Conservation (phyloP, 78 protist species). For the Dictyostelium capitatum region DNA sequence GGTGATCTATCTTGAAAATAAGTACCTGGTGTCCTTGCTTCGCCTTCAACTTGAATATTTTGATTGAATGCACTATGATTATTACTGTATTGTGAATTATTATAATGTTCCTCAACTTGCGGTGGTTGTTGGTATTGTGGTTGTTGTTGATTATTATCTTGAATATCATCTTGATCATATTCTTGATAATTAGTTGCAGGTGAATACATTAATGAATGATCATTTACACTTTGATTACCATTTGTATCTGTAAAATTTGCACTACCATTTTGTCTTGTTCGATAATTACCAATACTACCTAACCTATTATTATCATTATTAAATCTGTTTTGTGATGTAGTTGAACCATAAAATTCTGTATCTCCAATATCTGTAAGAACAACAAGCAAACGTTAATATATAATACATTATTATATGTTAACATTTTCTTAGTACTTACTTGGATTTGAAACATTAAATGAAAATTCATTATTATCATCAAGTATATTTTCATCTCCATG, state of each 20-base stretch:
- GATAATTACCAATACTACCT: background rate
- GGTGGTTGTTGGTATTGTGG: background rate
- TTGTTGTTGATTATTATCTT: background rate
- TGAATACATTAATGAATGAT: conserved; percentile 12
- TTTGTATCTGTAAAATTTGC: background rate
- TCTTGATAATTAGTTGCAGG: conserved; percentile 27
- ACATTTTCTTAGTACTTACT: conserved; percentile 7
- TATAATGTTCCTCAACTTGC: background rate
- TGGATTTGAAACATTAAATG: conserved; percentile 29
- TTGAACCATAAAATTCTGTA: conserved; percentile 17
- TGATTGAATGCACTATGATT: background rate
- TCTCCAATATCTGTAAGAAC: background rate
- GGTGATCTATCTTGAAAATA: conserved; percentile 14
- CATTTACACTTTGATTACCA: conserved; percentile 7
- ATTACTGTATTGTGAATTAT: background rate
- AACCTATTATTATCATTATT: background rate
- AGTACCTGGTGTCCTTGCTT: conserved; percentile 28
- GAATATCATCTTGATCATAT: background rate
- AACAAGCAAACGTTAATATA: background rate
- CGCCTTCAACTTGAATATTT: conserved; percentile 10
- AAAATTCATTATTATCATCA: background rate
- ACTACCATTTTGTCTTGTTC: background rate
- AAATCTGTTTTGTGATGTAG: conserved; percentile 12
- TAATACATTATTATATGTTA: background rate
- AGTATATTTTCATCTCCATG: conserved; percentile 7